Base-by-base conservation (phyloP, 805 yeast species). In the Saccharomycopsis fodiens region DNA sequence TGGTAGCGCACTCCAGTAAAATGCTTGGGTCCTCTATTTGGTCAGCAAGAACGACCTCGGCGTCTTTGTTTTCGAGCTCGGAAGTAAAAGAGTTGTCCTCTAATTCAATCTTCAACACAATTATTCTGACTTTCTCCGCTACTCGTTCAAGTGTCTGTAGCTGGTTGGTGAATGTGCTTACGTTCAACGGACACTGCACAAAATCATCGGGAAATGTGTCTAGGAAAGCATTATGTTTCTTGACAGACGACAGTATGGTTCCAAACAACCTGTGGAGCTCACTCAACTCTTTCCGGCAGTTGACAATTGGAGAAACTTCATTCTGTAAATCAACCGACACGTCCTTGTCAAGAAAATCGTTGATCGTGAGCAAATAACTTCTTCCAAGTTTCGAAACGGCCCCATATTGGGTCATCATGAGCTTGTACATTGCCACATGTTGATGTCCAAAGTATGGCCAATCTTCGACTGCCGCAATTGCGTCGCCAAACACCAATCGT, bases 31-130 rank as follows among this genome's bases (percentile, higher is more conserved):
- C 15, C 3, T 34, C 35, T 3, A 42, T 13, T 10, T 29, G 16
- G 4, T n/a, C 25, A 12, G n/a, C 4, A 35, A 42, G 38, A 6
- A 42, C 21, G 5, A 31, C 17, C 8, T 35, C 15, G 17, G 12
- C 38, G 25, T 35, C 29, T 20, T 39, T 44, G 7, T 19, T 41
- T 31, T 39, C 47, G 5, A 44, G 35, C 17, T 44, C 43, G 4
- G 47, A 15, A 23, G 39, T 39, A 5, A 44, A 44, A 4, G 39
- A 32, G 39, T 39, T 40, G 22, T 30, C 21, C 19, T 44, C 47
- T 23, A 13, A n/a, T 16, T 44, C 47, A 8, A 44, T 44, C 15
- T 22, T 39, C 30, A 7, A 6, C 20, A n/a, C 5, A 4, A 22
- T 39, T 6, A 29, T 3, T 10, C 15, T 32, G 20, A 32, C 36